Percentiles rank a stretch among this genome's conserved stretches.
These are phyloP conservation scores for Leccinum truebloodii DNA, from an alignment of 768 basidiomycete species.

Conservation along the genomic window DNA sequence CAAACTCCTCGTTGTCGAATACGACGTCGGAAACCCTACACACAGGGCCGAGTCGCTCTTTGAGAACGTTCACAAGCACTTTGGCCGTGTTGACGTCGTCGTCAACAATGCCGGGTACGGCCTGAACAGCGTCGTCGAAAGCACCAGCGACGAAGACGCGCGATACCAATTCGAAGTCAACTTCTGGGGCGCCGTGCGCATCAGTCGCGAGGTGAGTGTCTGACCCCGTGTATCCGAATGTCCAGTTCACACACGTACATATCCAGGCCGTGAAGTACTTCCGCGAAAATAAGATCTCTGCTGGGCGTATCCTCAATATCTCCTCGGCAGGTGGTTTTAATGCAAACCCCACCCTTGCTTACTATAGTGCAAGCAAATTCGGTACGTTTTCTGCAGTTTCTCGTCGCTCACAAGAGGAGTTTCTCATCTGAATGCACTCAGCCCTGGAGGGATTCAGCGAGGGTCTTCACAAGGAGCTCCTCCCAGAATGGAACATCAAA, in stretches of 20 bases:
- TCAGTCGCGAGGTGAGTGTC: constrained; percentile 25
- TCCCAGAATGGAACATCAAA: constrained; percentile 30
- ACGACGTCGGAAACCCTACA: constrained; percentile 31
- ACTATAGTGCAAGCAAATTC: constrained; percentile 26
- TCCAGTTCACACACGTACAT: neutral
- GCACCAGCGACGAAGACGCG: constrained; percentile 25
- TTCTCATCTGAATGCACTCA: neutral
- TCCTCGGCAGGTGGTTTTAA: constrained; percentile 23
- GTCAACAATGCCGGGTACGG: constrained; percentile 36
- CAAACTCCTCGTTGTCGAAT: constrained; percentile 29
- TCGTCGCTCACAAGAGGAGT: too few relatives aligned
- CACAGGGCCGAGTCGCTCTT: constrained; percentile 24
- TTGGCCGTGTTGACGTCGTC: constrained; percentile 36
- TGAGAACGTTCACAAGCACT: constrained; percentile 19
- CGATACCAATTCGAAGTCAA: constrained; percentile 33
- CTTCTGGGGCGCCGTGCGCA: constrained; percentile 33
- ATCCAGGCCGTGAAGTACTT: constrained; percentile 31
- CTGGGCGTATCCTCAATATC: constrained; percentile 26
- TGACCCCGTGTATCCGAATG: neutral
- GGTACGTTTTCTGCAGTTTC: constrained; percentile 7
- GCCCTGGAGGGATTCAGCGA: constrained; percentile 32
- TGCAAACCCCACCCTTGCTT: constrained; percentile 17
- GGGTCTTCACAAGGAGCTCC: constrained; percentile 23
- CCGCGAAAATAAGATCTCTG: constrained; percentile 28
- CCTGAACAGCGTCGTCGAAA: constrained; percentile 29